Base-by-base conservation (phyloP, 2,329 filamentous ascomycete species). In the Leptographium procerum region DNA sequence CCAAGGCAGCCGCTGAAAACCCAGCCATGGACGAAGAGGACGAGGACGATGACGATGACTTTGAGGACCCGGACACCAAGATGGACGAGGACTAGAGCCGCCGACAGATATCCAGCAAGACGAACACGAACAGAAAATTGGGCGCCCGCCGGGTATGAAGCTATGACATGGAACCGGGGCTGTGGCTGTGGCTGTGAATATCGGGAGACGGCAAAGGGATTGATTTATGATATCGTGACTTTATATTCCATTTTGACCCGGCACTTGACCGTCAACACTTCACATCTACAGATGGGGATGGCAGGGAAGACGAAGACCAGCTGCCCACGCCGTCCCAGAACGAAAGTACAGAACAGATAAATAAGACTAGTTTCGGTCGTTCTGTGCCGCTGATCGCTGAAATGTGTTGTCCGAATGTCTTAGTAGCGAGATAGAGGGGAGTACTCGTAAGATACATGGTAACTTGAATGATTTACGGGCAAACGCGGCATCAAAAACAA, bases 1-100 rank as follows among this genome's bases (percentile, higher is more conserved):
- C 88, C 68, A 91, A 95, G 77, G 91, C 91, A 24, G 90, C 89
- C 29, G 80, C 88, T 73, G 85, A 95, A 72, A 82, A 88, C 66
- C 84, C 82, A 52, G 82, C 79, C 63, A 82, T 84, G n/a, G 85
- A 88, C 9, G 88, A 91, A 6, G 88, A 89, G 16, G 86, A 92
- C 33, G 89, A 91, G 51, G 89, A 91, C 51, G 88, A 94, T 0
- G 87, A 84, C 52, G 83, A 82, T 65, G 76, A 85, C 81, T 70
- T 79, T 36, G 79, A 80, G 57, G 79, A 79, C 66, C 86, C 86
- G 69, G 75, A 84, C 80, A 83, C 85, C 61, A 83, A 85, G 73
- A 90, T 90, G 87, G 80, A 86, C 67, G 82, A 86, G 68, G 72
- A 74, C 64, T 75, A 71, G 64, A 47, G 22, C 8, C 2, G 26